These are phyloP conservation scores for Leccinum boreale DNA, from an alignment of 768 basidiomycete species.

Conservation along the genomic window DNA sequence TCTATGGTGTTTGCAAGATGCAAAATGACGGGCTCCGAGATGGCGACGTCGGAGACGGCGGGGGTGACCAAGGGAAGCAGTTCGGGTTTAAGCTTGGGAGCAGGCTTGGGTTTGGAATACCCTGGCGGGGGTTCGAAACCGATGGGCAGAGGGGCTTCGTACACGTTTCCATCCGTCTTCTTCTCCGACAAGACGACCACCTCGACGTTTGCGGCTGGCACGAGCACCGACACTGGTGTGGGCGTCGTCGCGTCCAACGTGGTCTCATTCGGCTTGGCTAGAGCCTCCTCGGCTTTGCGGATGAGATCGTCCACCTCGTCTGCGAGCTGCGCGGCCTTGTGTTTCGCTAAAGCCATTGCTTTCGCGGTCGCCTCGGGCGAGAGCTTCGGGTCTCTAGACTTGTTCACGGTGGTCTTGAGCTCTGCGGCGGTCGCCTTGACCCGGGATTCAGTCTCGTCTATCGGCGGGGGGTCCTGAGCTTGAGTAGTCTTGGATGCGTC, in stretches of 20 bases:
- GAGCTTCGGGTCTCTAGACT: constrained; percentile 29
- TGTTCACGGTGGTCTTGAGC: constrained; percentile 49
- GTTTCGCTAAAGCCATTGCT: constrained; percentile 40
- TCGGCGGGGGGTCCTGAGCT: constrained; percentile 29
- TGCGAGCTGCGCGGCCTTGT: constrained; percentile 48
- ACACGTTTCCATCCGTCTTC: constrained; percentile 36
- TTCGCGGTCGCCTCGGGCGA: constrained; percentile 30
- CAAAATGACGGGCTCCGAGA: constrained; percentile 87
- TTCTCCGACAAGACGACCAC: constrained; percentile 24
- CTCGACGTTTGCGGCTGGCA: constrained; percentile 20
- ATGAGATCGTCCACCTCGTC: constrained; percentile 69
- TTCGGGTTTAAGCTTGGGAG: constrained; percentile 35
- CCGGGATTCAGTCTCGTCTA: constrained; percentile 43
- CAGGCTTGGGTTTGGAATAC: constrained; percentile 59
- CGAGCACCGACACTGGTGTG: constrained; percentile 4
- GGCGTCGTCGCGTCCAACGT: constrained; percentile 20
- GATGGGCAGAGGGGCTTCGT: constrained; percentile 76
- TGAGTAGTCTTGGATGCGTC: constrained; percentile 16
- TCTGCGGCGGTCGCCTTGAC: constrained; percentile 39
- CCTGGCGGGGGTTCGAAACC: constrained; percentile 95
- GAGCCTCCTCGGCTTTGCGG: constrained; percentile 67
- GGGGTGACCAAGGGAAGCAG: constrained; percentile 81
- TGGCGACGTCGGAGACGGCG: constrained; percentile 62
- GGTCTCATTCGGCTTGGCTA: constrained; percentile 42
- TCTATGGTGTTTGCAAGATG: constrained; percentile 94